Evolutionary conservation across 768 basidiomycete species (phyloP).

Genomic region (Phaeotremella fagi): DNA sequence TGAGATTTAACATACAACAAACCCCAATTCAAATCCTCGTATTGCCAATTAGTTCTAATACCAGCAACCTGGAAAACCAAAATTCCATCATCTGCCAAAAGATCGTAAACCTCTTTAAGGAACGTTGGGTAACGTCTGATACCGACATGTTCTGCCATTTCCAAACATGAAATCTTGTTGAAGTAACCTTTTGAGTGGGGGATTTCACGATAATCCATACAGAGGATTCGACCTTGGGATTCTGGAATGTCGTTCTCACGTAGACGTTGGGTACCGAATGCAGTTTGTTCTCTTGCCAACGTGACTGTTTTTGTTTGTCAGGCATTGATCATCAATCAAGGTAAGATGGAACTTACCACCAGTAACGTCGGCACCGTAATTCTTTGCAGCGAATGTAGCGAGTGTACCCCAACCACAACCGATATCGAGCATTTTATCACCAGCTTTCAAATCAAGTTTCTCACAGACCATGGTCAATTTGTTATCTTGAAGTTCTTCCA

Average conservation of each 20-base stretch:
- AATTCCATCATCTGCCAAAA: constrained; percentile 88
- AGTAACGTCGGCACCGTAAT: constrained; percentile 92
- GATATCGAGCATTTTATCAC: constrained; percentile 58
- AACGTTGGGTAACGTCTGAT: constrained; percentile 85
- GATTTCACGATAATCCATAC: constrained; percentile 89
- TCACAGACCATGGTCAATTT: constrained; percentile 92
- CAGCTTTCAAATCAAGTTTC: constrained; percentile 83
- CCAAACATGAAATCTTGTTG: constrained; percentile 89
- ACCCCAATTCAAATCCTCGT: constrained; percentile 92
- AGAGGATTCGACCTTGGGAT: constrained; percentile 79
- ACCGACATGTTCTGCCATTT: constrained; percentile 99
- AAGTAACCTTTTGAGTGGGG: constrained; percentile 68
- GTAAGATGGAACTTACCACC: constrained; percentile 53
- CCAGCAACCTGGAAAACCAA: constrained; percentile 98
- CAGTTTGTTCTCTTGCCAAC: constrained; percentile 80
- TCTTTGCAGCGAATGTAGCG: constrained; percentile 89
- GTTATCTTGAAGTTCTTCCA: constrained; percentile 96
- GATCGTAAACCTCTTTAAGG: constrained; percentile 83
- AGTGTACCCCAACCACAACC: constrained; percentile 91
- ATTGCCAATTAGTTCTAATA: constrained; percentile 92
- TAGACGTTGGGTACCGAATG: constrained; percentile 87
- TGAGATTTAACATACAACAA: constrained; percentile 34
- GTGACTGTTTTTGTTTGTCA: constrained; percentile 57
- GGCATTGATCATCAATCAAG: neutral
- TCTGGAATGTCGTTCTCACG: constrained; percentile 67